Conservation (phyloP, 2,329 filamentous ascomycete genomes). For the Juglanconis oblonga region DNA sequence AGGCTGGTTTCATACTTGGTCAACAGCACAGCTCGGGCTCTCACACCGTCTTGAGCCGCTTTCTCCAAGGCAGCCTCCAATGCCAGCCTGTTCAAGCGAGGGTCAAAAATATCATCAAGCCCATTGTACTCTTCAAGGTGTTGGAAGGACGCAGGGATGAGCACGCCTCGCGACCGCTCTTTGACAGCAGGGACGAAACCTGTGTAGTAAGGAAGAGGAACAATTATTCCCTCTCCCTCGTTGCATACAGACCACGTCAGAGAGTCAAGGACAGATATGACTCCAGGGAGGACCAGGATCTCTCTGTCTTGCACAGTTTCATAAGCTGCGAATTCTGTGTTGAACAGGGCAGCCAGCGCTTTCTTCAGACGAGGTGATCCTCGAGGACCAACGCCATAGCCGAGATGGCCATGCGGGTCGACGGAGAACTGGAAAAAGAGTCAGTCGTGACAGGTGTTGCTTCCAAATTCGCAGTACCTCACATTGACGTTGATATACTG, state of each 20-base stretch:
- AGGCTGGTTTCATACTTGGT: constrained; percentile 20
- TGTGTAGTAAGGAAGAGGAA: constrained; percentile 28
- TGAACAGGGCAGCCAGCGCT: constrained; percentile 24
- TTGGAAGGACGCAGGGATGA: constrained; percentile 20
- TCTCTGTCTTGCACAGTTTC: constrained; percentile 20
- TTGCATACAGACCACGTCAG: constrained; percentile 27
- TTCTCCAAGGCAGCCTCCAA: constrained; percentile 17
- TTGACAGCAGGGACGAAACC: constrained; percentile 24
- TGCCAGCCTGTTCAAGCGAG: constrained; percentile 17
- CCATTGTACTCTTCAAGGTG: constrained; percentile 17
- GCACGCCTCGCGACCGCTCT: constrained; percentile 18
- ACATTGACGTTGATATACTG: constrained; percentile 17
- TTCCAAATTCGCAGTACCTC: background rate
- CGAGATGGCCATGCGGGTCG: constrained; percentile 23
- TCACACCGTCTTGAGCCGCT: constrained; percentile 14
- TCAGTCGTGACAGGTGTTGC: too few species aligned
- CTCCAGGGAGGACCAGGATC: constrained; percentile 25
- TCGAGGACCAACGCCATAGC: constrained; percentile 27
- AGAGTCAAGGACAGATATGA: constrained; percentile 25
- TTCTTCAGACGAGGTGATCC: constrained; percentile 25
- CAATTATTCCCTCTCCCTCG: constrained; percentile 28
- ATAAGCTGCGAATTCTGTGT: constrained; percentile 19
- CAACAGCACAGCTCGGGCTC: constrained; percentile 13
- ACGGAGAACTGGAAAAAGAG: constrained; percentile 10
- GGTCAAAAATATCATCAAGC: constrained; percentile 22